A percentile compares a stretch with the other conserved stretches of the same genome.
Conservation (phyloP, 768 basidiomycete genomes). For the Gymnopilus junonius region DNA sequence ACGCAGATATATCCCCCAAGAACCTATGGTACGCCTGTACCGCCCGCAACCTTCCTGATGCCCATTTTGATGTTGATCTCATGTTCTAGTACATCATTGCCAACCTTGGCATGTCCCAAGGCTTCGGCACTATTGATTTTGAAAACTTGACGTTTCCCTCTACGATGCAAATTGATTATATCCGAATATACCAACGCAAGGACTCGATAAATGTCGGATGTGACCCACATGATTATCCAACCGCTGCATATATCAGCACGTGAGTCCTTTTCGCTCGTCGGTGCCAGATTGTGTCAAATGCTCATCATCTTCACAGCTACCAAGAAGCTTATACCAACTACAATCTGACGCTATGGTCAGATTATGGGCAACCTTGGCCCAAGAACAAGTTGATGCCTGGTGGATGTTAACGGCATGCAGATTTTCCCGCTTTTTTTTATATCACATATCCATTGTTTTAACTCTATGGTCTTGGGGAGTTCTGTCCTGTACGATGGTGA, state of each 20-base stretch:
- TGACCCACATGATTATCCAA: conserved; percentile 72
- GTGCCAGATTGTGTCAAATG: not conserved
- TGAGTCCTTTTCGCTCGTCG: conserved; percentile 29
- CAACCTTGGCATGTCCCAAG: conserved; percentile 68
- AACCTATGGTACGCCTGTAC: conserved; percentile 62
- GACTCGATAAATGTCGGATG: conserved; percentile 58
- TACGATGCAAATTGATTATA: conserved; percentile 73
- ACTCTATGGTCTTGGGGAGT: not conserved
- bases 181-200: conserved; percentile 69
- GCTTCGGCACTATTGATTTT: conserved; percentile 66
- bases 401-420: not conserved
- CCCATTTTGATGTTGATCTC: conserved; percentile 20
- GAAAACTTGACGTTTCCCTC: conserved; percentile 53
- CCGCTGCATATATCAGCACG: conserved; percentile 71
- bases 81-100: conserved; percentile 74
- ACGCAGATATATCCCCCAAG: conserved; percentile 58
- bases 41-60: conserved; percentile 23
- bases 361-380: conserved; percentile 55
- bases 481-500: not conserved
- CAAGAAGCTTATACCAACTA: conserved; percentile 68
- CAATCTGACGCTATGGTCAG: conserved; percentile 49
- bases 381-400: conserved; percentile 44
- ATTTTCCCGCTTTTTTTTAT: not conserved
- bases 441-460: not conserved
- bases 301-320: conserved; percentile 42